Percentiles rank a stretch among this genome's conserved stretches.
Evolutionary conservation across 148 eudicot genomes (phyloP).

Genomic region (Salicornia ramosissima): DNA sequence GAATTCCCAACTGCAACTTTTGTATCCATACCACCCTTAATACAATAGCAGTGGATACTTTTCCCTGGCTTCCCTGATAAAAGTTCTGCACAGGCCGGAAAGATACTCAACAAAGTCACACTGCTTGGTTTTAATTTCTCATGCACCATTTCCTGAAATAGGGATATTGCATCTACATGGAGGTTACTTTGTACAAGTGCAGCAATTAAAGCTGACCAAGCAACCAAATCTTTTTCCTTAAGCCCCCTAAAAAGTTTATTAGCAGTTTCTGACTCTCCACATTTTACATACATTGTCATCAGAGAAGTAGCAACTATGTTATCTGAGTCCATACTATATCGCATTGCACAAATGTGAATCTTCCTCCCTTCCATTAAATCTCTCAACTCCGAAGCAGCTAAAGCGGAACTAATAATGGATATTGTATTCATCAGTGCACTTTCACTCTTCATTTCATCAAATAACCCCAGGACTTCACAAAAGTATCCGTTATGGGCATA

Average conservation of each 20-base stretch:
- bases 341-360: constrained; percentile 44
- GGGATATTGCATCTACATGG: constrained; percentile 40
- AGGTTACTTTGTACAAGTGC: constrained; percentile 55
- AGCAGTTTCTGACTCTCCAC: constrained; percentile 50
- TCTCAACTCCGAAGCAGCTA: constrained; percentile 61
- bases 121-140: constrained; percentile 44
- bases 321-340: constrained; percentile 43
- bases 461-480: constrained; percentile 42
- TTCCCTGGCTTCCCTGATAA: constrained; percentile 43
- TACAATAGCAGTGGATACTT: constrained; percentile 61
- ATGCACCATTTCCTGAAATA: constrained; percentile 55
- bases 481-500: constrained; percentile 48
- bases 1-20: constrained; percentile 44
- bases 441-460: constrained; percentile 42
- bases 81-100: constrained; percentile 62
- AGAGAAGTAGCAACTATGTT: constrained; percentile 53
- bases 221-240: constrained; percentile 52
- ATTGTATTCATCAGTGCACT: constrained; percentile 46
- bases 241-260: constrained; percentile 43
- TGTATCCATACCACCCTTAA: constrained; percentile 38
- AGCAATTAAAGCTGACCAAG: constrained; percentile 70
- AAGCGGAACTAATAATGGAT: constrained; percentile 49
- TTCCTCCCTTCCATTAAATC: constrained; percentile 52
- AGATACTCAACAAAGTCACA: constrained; percentile 53
- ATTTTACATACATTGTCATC: constrained; percentile 69